Percentiles rank a stretch among this genome's conserved stretches.
Evolutionary conservation across 306 rosid genomes (phyloP).

Genomic region (Gillenia trifoliata): DNA sequence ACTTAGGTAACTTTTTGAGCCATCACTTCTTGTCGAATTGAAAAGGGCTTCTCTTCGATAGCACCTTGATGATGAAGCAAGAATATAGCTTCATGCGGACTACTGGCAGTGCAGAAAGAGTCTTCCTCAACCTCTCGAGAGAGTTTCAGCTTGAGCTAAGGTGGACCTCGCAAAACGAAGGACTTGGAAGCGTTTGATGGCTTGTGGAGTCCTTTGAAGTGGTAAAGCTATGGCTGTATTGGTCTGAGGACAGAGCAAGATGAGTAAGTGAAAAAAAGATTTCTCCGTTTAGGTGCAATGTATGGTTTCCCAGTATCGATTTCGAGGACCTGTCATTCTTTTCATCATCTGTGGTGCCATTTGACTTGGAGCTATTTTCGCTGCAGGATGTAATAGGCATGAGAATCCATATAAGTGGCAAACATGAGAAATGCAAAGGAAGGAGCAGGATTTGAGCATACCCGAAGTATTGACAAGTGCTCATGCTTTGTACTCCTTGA

Average conservation of each 20-base stretch:
- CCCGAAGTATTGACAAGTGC: conserved; percentile 41
- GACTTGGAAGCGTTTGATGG: conserved; percentile 46
- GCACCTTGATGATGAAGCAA: conserved; percentile 45
- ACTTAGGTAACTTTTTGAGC: conserved; percentile 47
- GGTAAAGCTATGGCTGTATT: conserved; percentile 43
- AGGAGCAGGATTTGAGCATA: conserved; percentile 18
- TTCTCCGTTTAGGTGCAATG: conserved; percentile 33
- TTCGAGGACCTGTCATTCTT: conserved; percentile 41
- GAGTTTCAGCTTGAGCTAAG: conserved; percentile 33
- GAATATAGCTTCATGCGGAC: conserved; percentile 56
- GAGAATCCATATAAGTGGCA: background rate
- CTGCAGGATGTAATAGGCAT: conserved; percentile 24
- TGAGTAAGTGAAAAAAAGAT: conserved; percentile 37
- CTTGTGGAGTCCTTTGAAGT: conserved; percentile 49
- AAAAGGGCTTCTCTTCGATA: conserved; percentile 61
- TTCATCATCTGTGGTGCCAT: conserved; percentile 34
- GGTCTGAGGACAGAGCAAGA: conserved; percentile 32
- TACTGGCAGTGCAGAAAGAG: conserved; percentile 60
- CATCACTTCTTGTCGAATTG: conserved; percentile 65
- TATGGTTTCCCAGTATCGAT: conserved; percentile 47
- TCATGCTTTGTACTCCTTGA: conserved; percentile 54
- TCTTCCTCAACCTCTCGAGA: conserved; percentile 46
- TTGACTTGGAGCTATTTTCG: conserved; percentile 55
- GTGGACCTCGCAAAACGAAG: conserved; percentile 42
- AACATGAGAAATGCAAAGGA: background rate